Conservation (phyloP, 2,329 filamentous ascomycete species). For the Allantophomopsis lycopodina region DNA sequence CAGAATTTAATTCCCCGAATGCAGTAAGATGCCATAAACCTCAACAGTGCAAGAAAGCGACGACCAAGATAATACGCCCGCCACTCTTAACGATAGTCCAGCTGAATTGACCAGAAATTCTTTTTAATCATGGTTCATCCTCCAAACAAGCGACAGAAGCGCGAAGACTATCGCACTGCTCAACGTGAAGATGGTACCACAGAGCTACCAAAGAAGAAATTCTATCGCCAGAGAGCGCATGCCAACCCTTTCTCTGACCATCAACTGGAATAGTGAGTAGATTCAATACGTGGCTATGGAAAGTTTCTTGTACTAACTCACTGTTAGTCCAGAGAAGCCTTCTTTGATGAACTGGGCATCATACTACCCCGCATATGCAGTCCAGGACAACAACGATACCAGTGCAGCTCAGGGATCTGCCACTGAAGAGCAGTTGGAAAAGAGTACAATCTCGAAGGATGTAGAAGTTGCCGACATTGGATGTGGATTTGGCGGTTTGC, state of each 20-base stretch:
- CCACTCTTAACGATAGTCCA: too few relatives aligned
- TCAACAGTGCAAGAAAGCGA: too few relatives aligned
- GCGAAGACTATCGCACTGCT: slow-evolving; percentile 48
- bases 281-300: background rate
- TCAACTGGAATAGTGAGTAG: slow-evolving; percentile 66
- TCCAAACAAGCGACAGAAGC: slow-evolving; percentile 47
- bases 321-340: slow-evolving; percentile 58
- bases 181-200: slow-evolving; percentile 30
- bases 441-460: slow-evolving; percentile 39
- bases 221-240: slow-evolving; percentile 91
- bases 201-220: slow-evolving; percentile 76
- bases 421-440: slow-evolving; percentile 4
- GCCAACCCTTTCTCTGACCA: slow-evolving; percentile 98
- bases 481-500: slow-evolving; percentile 85
- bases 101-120: too few relatives aligned
- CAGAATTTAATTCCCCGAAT: too few relatives aligned
- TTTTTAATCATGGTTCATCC: slow-evolving; percentile 23
- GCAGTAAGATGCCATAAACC: too few relatives aligned
- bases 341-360: slow-evolving; percentile 82
- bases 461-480: slow-evolving; percentile 95
- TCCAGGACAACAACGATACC: slow-evolving; percentile 21
- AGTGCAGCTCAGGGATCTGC: slow-evolving; percentile 10
- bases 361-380: slow-evolving; percentile 64
- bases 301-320: too few relatives aligned
- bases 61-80: too few relatives aligned